These are phyloP conservation scores for Fragilaria radians DNA, from an alignment of 108 stramenopile species.

Conservation along the genomic window DNA sequence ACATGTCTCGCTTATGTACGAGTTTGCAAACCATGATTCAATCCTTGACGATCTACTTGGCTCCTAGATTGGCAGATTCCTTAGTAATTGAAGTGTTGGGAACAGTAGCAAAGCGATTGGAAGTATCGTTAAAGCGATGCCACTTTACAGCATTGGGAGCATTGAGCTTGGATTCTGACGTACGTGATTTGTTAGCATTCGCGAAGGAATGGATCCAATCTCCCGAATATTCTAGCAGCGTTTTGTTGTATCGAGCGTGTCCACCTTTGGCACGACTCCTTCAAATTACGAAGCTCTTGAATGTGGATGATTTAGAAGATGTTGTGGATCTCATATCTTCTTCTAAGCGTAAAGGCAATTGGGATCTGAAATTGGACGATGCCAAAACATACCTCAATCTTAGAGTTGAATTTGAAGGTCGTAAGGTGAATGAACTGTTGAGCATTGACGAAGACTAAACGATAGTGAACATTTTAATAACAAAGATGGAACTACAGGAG, in stretches of 20 bases:
- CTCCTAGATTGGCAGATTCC: slow-evolving; percentile 58
- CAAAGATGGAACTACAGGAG: too few relatives aligned
- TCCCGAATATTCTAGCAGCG: slow-evolving; percentile 50
- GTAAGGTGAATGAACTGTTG: slow-evolving; percentile 64
- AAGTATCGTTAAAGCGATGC: slow-evolving; percentile 52
- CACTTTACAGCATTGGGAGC: slow-evolving; percentile 75
- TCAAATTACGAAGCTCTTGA: slow-evolving; percentile 69
- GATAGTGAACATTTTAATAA: slow-evolving; percentile 1
- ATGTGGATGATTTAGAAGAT: slow-evolving; percentile 83
- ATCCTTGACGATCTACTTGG: slow-evolving; percentile 58
- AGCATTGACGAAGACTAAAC: slow-evolving; percentile 23
- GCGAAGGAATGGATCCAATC: slow-evolving; percentile 59
- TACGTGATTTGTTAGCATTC: slow-evolving; percentile 69
- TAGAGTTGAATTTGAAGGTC: slow-evolving; percentile 70
- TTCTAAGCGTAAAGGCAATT: slow-evolving; percentile 69
- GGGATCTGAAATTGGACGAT: slow-evolving; percentile 82
- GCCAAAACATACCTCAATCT: slow-evolving; percentile 54
- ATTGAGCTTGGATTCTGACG: slow-evolving; percentile 73
- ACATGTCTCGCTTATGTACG: slow-evolving; percentile 52
- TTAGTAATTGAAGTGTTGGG: slow-evolving; percentile 59
- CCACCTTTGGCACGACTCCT: slow-evolving; percentile 60
- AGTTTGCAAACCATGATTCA: slow-evolving; percentile 61
- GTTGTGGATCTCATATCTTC: slow-evolving; percentile 72
- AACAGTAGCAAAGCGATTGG: slow-evolving; percentile 65
- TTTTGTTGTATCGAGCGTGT: slow-evolving; percentile 55